Percentiles rank a stretch among this genome's conserved stretches.
Evolutionary conservation across 495 filamentous ascomycete genomes (phyloP).

Genomic region (Aspergillus sparsus): DNA sequence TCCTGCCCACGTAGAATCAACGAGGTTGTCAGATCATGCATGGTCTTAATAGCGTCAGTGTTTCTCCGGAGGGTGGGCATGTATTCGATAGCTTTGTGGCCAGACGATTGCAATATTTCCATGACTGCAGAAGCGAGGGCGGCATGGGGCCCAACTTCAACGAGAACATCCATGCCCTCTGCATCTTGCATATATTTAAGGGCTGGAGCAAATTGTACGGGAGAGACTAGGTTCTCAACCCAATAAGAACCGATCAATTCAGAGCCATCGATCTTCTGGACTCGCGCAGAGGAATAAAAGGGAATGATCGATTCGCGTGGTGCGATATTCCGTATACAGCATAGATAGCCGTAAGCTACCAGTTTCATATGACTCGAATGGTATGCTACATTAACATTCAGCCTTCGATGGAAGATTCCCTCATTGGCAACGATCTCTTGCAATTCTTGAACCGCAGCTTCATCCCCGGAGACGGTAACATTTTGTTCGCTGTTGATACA

Average conservation of each 20-base stretch:
- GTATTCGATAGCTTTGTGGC: background rate
- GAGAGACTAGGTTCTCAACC: conserved; percentile 1
- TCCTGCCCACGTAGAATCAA: background rate
- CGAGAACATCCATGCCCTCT: conserved; percentile 1
- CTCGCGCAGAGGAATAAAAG: background rate
- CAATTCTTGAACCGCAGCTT: conserved; percentile 35
- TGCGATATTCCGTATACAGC: conserved; percentile 6
- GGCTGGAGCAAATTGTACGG: background rate
- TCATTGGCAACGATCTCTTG: conserved; percentile 45
- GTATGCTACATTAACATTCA: conserved; percentile 63
- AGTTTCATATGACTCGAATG: conserved; percentile 63
- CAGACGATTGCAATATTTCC: background rate
- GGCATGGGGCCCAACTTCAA: conserved; percentile 12
- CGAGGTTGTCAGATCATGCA: background rate
- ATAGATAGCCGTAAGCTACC: conserved; percentile 27
- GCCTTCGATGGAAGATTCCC: conserved; percentile 52
- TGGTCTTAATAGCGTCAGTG: background rate
- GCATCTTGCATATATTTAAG: background rate
- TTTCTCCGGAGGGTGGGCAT: background rate
- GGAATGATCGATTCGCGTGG: background rate
- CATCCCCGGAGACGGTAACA: conserved; percentile 48
- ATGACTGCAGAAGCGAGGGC: background rate
- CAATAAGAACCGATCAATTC: background rate
- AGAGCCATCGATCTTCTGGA: background rate
- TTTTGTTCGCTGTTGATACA: conserved; percentile 49